Evolutionary conservation across 1,284 basidiomycete genomes (phyloP).

Genomic region (Leucoagaricus sp.): DNA sequence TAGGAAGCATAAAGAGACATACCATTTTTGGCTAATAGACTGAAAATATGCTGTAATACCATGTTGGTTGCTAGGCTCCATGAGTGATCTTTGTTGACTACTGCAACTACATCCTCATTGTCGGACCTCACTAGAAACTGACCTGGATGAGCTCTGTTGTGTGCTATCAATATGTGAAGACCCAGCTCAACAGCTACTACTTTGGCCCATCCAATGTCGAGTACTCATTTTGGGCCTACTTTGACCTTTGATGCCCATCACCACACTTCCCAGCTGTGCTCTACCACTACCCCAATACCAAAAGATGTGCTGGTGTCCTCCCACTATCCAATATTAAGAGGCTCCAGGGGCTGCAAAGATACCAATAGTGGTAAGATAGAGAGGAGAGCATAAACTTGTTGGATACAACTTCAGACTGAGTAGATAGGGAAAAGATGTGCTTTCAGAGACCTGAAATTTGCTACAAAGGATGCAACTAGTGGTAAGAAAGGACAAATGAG

Average conservation of each 20-base stretch:
- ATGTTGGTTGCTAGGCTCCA: background rate
- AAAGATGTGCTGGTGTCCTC: constrained; percentile 40
- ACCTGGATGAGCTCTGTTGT: background rate
- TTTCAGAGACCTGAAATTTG: background rate
- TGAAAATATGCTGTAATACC: background rate
- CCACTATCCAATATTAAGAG: constrained; percentile 35
- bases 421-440: background rate
- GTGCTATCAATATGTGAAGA: background rate
- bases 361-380: background rate
- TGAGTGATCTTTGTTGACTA: background rate
- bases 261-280: constrained; percentile 33
- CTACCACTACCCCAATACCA: constrained; percentile 38
- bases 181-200: background rate
- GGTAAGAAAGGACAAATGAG: constrained; percentile 10
- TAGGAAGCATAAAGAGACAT: background rate
- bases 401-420: background rate
- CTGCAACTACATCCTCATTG: background rate
- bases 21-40: background rate
- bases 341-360: background rate
- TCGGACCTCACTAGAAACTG: background rate
- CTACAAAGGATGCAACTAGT: background rate
- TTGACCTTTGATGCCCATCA: constrained; percentile 27
- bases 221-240: background rate
- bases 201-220: constrained; percentile 4
- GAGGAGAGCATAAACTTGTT: background rate